A percentile compares a stretch with the other conserved stretches of the same genome.
Evolutionary conservation across 1,284 basidiomycete genomes (phyloP).

Genomic region (Mycena sp.): DNA sequence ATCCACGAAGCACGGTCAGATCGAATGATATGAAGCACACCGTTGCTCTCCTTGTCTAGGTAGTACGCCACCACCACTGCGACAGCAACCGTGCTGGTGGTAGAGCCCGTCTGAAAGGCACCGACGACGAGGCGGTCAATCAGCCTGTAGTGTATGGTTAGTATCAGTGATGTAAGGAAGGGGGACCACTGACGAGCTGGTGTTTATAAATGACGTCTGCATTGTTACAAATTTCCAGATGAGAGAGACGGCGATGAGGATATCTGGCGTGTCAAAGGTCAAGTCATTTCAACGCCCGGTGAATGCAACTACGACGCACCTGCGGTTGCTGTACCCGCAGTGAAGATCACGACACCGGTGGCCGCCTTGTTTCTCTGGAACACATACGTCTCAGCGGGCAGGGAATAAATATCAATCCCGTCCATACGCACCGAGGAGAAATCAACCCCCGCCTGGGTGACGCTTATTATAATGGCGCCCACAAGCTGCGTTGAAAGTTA

Average conservation of each 20-base stretch:
- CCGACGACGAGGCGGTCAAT: conserved; percentile 11
- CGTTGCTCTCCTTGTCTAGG: background rate
- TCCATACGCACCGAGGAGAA: background rate
- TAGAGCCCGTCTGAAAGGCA: conserved; percentile 11
- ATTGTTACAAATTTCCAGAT: conserved; percentile 7
- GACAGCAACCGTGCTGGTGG: conserved; percentile 6
- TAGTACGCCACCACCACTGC: background rate
- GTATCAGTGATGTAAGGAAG: background rate
- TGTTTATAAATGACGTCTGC: background rate
- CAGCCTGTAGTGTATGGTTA: conserved; percentile 1
- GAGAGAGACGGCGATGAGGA: conserved; percentile 1
- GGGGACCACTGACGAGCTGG: background rate
- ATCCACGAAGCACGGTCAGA: background rate
- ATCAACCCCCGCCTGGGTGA: background rate
- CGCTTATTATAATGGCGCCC: background rate
- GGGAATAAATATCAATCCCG: background rate
- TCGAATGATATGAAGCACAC: background rate
- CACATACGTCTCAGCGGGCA: background rate
- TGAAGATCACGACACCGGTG: conserved; percentile 1
- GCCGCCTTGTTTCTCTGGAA: conserved; percentile 3
- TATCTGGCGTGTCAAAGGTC: background rate
- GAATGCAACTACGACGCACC: background rate
- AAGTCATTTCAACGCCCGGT: background rate
- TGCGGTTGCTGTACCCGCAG: background rate
- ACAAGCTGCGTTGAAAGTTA: background rate